Evolutionary conservation across 345 rosid genomes (phyloP).

Genomic region (Rhodamnia rubescens): DNA sequence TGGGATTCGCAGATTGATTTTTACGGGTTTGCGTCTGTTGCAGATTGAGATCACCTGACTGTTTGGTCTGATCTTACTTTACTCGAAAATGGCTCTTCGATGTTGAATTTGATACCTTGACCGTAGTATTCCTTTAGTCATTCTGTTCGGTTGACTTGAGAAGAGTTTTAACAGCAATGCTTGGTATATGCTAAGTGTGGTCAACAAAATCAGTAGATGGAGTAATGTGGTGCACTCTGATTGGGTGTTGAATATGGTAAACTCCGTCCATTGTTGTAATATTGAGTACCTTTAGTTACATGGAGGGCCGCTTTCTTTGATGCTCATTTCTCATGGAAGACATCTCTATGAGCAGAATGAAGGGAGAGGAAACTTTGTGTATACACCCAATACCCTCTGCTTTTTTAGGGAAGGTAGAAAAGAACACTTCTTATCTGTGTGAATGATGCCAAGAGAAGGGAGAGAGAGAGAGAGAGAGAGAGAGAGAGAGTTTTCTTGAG

Average conservation of each 20-base stretch:
- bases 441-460: not conserved
- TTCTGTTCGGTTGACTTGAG: not conserved
- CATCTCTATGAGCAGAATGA: not conserved
- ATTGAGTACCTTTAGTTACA: not conserved
- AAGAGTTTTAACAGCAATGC: not conserved
- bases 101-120: not conserved
- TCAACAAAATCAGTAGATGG: not conserved
- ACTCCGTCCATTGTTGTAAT: not conserved
- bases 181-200: not conserved
- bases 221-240: not conserved
- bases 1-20: not conserved
- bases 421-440: not conserved
- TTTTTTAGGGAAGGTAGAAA: not conserved
- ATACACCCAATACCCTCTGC: not conserved
- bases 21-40: not conserved
- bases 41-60: not conserved
- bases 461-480: too few species aligned
- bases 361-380: not conserved
- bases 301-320: not conserved
- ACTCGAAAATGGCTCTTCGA: not conserved
- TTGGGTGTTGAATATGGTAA: not conserved
- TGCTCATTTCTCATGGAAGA: not conserved
- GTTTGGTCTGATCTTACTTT: not conserved
- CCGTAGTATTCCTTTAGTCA: not conserved
- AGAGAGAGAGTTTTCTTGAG: not conserved